A percentile compares a stretch with the other conserved stretches of the same genome.
phyloP scores from a whole-genome alignment of 2,329 filamentous ascomycete species.

The Diaporthe sp. region DNA sequence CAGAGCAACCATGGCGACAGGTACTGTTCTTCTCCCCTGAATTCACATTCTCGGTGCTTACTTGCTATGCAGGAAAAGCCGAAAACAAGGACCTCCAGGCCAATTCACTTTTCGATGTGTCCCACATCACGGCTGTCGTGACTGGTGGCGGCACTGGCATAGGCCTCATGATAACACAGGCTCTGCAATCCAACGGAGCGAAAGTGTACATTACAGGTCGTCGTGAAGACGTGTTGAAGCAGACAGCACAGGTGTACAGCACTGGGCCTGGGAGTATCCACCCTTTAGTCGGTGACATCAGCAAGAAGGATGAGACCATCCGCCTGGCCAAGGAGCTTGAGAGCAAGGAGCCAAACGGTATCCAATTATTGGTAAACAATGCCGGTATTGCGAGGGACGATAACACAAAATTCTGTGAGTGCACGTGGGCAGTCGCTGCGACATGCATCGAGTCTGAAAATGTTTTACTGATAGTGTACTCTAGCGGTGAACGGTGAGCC shows the following conservation, averaged over 20 bases:
- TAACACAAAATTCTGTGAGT: constrained; percentile 58
- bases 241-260: constrained; percentile 30
- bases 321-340: constrained; percentile 63
- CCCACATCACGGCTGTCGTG: constrained; percentile 36
- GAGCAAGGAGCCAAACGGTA: constrained; percentile 63
- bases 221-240: constrained; percentile 25
- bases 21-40: not conserved
- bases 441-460: not conserved
- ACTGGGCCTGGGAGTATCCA: constrained; percentile 24
- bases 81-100: constrained; percentile 32
- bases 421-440: not conserved
- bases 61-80: constrained; percentile 3
- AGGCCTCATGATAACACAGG: constrained; percentile 36
- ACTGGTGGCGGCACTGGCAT: constrained; percentile 35
- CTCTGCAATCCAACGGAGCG: constrained; percentile 34
- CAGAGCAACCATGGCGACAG: constrained; percentile 33
- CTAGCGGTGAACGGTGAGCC: constrained; percentile 54
- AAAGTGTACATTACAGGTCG: constrained; percentile 35
- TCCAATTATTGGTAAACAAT: constrained; percentile 65
- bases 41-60: not conserved
- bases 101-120: constrained; percentile 33
- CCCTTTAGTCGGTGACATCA: constrained; percentile 33
- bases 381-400: constrained; percentile 65
- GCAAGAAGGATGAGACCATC: constrained; percentile 59
- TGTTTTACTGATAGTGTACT: not conserved